phyloP scores from a whole-genome alignment of 306 rosid species.

The Trifolium pratense region DNA sequence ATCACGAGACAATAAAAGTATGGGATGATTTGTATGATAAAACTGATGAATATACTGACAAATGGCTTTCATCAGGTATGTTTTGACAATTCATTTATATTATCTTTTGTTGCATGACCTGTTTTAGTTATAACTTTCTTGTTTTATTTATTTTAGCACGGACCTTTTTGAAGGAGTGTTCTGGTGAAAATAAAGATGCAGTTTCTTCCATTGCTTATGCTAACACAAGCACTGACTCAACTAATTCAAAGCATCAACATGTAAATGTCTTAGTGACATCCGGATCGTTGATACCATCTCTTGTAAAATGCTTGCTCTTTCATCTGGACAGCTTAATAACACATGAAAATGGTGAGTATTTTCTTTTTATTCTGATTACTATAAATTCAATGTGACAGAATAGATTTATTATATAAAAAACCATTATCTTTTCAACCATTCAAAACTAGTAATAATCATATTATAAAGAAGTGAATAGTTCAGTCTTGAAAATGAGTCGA shows the following conservation, averaged over 20 bases:
- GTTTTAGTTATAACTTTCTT: constrained; percentile 30
- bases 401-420: constrained; percentile 7
- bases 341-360: constrained; percentile 71
- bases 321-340: constrained; percentile 63
- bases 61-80: constrained; percentile 93
- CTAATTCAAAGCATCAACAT: constrained; percentile 47
- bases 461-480: background rate
- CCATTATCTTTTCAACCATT: constrained; percentile 19
- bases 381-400: constrained; percentile 14
- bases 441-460: constrained; percentile 18
- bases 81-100: constrained; percentile 28
- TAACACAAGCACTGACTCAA: constrained; percentile 52
- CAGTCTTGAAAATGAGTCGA: background rate
- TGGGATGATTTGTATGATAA: constrained; percentile 79
- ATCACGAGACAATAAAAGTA: constrained; percentile 54
- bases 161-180: constrained; percentile 76
- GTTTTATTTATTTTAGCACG: constrained; percentile 58
- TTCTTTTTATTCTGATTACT: constrained; percentile 26
- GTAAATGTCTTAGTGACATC: constrained; percentile 88
- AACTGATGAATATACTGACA: constrained; percentile 86
- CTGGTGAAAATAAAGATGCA: constrained; percentile 47
- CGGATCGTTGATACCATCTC: constrained; percentile 89
- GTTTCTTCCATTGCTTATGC: constrained; percentile 51
- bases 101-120: constrained; percentile 23
- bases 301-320: constrained; percentile 90